Evolutionary conservation across 1,284 basidiomycete species (phyloP), one percentile per base, ranked within the genome.

Genomic region (Dichomitus squalens): DNA sequence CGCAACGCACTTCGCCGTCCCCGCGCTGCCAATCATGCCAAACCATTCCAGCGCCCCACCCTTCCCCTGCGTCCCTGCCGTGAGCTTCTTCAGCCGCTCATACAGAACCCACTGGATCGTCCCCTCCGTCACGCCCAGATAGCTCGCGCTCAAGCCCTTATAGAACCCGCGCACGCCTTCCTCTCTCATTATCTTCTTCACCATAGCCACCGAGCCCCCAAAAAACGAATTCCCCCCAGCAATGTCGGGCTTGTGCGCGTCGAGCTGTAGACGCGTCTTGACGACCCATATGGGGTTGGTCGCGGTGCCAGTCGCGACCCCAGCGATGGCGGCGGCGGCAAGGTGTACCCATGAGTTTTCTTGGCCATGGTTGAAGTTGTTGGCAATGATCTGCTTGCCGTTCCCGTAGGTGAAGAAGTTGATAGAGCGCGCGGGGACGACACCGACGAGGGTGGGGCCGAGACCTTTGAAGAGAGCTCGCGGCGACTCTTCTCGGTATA

Each of bases 201-300:
- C 87, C 75, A 85, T 88, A 33, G 76, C 66, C 75, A 80, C 78
- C 58, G 84, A 86, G 39, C 86, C 85, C 1, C 82, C 84, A 12
- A 85, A 68, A 4, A 75, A 69, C 18, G 69, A 71, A 12, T 53
- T 50, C 21, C 57, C 16, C 70, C 68, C n/a, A 66, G 70, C 7
- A 57, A 57, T 9, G 60, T 46, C 57, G 56, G 53, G 46, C 51
- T 50, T 48, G 59, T 59, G 60, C 63, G 60, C 52, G 57, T 61
- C 79, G 29, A 96, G 85, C 72, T 99, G 96, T 50, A 98, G 70
- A 2, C 96, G 87, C 35, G 96, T 99, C 75, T 98, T 98, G 64
- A 99, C 93, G 38, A 99, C 96, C 96, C 96, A 99, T 44, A 99
- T 97, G 0, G 96, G 96, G 72, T 98, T 98, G 16, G 96, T 98